These are phyloP conservation scores for Hypsizygus marmoreus DNA, from an alignment of 768 basidiomycete species.

Conservation along the genomic window DNA sequence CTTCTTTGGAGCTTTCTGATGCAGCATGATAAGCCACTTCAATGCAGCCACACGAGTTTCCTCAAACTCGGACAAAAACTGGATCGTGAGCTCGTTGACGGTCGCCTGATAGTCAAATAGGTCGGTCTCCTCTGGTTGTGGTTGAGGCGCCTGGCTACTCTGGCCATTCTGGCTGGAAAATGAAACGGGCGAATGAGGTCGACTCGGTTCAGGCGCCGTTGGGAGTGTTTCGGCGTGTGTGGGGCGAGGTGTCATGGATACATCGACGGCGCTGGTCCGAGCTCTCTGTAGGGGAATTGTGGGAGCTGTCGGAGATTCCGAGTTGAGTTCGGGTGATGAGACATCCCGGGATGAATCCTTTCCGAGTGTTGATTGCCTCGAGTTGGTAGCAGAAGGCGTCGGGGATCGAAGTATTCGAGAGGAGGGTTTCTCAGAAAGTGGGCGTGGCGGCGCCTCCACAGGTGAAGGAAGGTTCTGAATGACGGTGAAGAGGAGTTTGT, in stretches of 20 bases:
- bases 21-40: conserved; percentile 98
- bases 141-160: conserved; percentile 30
- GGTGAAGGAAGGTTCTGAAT: conserved; percentile 85
- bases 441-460: conserved; percentile 42
- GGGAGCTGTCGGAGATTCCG: conserved; percentile 28
- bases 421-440: conserved; percentile 31
- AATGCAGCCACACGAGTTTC: conserved; percentile 94
- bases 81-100: conserved; percentile 89
- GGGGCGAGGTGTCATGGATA: conserved; percentile 38
- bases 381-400: conserved; percentile 47
- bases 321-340: conserved; percentile 45
- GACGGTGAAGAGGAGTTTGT: conserved; percentile 80
- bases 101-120: conserved; percentile 91
- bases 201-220: conserved; percentile 36
- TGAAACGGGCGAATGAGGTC: conserved; percentile 67
- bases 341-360: conserved; percentile 48
- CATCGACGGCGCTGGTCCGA: conserved; percentile 36
- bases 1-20: conserved; percentile 97
- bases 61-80: conserved; percentile 95
- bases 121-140: conserved; percentile 55
- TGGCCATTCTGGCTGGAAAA: conserved; percentile 42
- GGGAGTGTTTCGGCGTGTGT: conserved; percentile 31
- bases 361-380: conserved; percentile 51
- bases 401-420: conserved; percentile 56
- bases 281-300: conserved; percentile 22